phyloP scores from a whole-genome alignment of 257 asterid species.

The Solanum pennellii region DNA sequence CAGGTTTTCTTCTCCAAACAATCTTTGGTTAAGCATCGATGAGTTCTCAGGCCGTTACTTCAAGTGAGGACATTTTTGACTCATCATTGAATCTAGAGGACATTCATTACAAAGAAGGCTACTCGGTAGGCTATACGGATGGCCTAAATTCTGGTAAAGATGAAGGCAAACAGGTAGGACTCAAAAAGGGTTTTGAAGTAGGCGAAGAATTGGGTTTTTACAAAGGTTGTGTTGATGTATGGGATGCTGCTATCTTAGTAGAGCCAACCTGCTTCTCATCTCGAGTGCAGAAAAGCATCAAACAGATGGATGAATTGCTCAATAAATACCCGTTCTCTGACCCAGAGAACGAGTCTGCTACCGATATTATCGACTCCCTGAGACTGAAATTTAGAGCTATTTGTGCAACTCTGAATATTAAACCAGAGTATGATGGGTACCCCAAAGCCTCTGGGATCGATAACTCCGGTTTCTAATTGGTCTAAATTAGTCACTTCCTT shows the following conservation, averaged over 20 bases:
- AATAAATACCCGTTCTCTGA: constrained; percentile 33
- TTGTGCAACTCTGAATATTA: constrained; percentile 46
- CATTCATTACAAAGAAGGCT: constrained; percentile 41
- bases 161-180: constrained; percentile 47
- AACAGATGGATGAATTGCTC: constrained; percentile 55
- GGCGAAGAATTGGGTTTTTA: constrained; percentile 67
- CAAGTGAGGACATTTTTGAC: constrained; percentile 38
- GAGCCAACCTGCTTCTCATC: constrained; percentile 39
- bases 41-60: background rate
- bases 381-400: constrained; percentile 54
- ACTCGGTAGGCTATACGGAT: constrained; percentile 38
- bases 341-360: constrained; percentile 52
- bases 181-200: constrained; percentile 41
- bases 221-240: constrained; percentile 48
- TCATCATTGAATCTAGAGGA: constrained; percentile 45
- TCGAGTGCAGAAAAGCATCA: constrained; percentile 35
- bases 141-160: constrained; percentile 38
- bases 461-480: background rate
- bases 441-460: constrained; percentile 5
- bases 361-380: constrained; percentile 39
- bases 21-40: background rate
- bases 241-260: constrained; percentile 45
- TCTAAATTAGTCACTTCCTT: background rate
- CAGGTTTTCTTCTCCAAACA: background rate
- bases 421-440: constrained; percentile 39